These are phyloP conservation scores for Nadsonia fulvescens DNA, from an alignment of 805 yeast genomes.

Conservation along the genomic window DNA sequence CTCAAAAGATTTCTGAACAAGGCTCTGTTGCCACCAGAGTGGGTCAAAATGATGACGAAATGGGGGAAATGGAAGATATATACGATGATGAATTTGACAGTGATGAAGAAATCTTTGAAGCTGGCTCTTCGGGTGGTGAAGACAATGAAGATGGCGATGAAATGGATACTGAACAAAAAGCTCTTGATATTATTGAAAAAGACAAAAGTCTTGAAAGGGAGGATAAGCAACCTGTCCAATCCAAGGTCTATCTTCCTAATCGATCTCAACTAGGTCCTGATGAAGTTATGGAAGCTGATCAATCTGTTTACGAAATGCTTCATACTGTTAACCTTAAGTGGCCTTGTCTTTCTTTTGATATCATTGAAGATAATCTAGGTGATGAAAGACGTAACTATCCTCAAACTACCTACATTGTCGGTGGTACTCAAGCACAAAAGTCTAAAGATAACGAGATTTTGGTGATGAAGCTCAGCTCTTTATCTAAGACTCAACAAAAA, in stretches of 20 bases:
- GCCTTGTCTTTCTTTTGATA: constrained; percentile 89
- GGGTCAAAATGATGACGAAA: constrained; percentile 15
- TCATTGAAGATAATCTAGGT: constrained; percentile 75
- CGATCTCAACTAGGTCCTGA: constrained; percentile 83
- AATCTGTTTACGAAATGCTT: constrained; percentile 87
- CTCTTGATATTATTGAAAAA: constrained; percentile 9
- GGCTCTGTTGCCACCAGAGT: too few species aligned
- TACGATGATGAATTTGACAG: constrained; percentile 76
- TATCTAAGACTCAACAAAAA: constrained; percentile 72
- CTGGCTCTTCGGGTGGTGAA: constrained; percentile 82
- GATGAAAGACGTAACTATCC: constrained; percentile 80
- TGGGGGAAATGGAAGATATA: constrained; percentile 46
- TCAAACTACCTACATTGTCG: constrained; percentile 64
- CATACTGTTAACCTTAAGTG: constrained; percentile 88
- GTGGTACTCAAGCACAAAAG: constrained; percentile 86
- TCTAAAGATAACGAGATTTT: constrained; percentile 79
- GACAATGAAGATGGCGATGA: constrained; percentile 40
- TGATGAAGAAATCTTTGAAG: constrained; percentile 45
- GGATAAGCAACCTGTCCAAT: constrained; percentile 20
- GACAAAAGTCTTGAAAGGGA: constrained; percentile 16
- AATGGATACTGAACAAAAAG: constrained; percentile 17
- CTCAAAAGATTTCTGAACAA: too few species aligned
- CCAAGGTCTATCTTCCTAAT: constrained; percentile 62
- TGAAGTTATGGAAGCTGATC: constrained; percentile 93
- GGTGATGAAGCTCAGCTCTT: constrained; percentile 63